phyloP scores from a whole-genome alignment of 331 rosid genomes.

The Pyrus hybrid region DNA sequence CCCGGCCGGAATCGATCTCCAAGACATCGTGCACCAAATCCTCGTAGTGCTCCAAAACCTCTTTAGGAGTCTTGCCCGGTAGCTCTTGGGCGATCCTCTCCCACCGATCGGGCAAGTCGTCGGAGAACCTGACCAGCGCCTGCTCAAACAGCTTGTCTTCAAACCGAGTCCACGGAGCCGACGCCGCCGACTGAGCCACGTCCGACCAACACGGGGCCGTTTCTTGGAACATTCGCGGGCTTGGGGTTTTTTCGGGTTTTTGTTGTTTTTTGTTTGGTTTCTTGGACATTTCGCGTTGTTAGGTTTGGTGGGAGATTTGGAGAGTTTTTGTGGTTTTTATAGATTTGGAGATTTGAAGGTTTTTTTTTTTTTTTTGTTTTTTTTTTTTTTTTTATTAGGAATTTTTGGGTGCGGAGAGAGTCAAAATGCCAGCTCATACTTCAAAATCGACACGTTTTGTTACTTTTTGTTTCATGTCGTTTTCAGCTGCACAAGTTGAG shows the following conservation, averaged over 20 bases:
- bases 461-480: conserved; percentile 1
- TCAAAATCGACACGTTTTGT: conserved; percentile 68
- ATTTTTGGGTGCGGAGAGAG: neutral
- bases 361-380: conserved; percentile 3
- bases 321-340: neutral
- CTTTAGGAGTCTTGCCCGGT: conserved; percentile 49
- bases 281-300: conserved; percentile 39
- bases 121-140: conserved; percentile 52
- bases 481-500: too few species aligned
- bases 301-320: conserved; percentile 34
- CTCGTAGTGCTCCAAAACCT: conserved; percentile 52
- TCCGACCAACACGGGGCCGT: conserved; percentile 29
- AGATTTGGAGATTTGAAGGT: neutral
- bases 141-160: conserved; percentile 79
- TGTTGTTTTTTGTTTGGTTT: conserved; percentile 22
- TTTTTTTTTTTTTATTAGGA: too few species aligned
- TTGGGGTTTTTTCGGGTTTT: neutral
- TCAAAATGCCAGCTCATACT: conserved; percentile 25
- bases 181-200: conserved; percentile 10
- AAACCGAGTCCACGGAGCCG: conserved; percentile 51
- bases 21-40: conserved; percentile 60
- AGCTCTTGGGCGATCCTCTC: conserved; percentile 48
- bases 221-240: conserved; percentile 40
- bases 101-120: conserved; percentile 64
- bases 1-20: conserved; percentile 75